A percentile compares a stretch with the other conserved stretches of the same genome.
These are phyloP conservation scores for Jacaranda mimosifolia DNA, from an alignment of 257 asterid genomes.

Conservation along the genomic window DNA sequence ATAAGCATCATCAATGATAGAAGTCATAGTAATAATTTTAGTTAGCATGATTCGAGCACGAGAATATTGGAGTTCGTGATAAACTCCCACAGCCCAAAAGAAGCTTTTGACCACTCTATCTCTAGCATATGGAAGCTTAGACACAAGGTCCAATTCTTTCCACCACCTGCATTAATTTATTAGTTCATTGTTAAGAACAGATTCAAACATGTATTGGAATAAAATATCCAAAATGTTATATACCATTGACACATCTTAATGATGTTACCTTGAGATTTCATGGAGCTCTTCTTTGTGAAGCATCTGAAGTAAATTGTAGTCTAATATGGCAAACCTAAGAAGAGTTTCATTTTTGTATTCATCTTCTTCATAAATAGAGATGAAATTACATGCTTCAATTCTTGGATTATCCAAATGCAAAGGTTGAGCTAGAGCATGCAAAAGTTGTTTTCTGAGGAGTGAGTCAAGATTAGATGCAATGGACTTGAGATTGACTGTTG, in stretches of 20 bases:
- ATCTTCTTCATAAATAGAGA: slow-evolving; percentile 37
- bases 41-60: slow-evolving; percentile 28
- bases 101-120: slow-evolving; percentile 33
- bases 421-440: slow-evolving; percentile 38
- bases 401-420: slow-evolving; percentile 33
- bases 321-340: slow-evolving; percentile 43
- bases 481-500: slow-evolving; percentile 21
- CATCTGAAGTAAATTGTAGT: slow-evolving; percentile 36
- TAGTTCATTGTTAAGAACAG: neutral
- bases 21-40: slow-evolving; percentile 19
- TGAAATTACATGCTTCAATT: slow-evolving; percentile 27
- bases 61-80: slow-evolving; percentile 32
- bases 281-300: slow-evolving; percentile 40
- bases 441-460: slow-evolving; percentile 25
- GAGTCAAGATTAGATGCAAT: neutral
- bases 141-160: neutral
- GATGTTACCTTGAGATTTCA: slow-evolving; percentile 32
- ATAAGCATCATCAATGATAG: slow-evolving; percentile 36
- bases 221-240: too few relatives aligned
- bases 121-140: slow-evolving; percentile 12
- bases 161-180: slow-evolving; percentile 25
- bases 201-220: too few relatives aligned
- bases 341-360: slow-evolving; percentile 19
- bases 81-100: slow-evolving; percentile 33
- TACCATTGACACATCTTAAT: neutral